Conservation (phyloP, 192 early-diverging fungal species). For the Backusella mclennaniae region DNA sequence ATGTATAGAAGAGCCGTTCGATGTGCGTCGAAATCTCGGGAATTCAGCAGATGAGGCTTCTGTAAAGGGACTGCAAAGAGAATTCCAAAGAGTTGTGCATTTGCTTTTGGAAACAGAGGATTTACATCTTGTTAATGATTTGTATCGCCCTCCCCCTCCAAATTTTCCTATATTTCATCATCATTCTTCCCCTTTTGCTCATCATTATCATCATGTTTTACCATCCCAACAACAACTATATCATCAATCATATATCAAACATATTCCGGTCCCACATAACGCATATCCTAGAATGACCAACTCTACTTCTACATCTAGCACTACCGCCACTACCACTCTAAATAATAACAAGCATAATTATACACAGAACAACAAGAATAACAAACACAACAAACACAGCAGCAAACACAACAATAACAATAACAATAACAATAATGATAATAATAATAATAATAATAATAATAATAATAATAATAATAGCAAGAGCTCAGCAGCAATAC, state of each 20-base stretch:
- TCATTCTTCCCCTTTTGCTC: background rate
- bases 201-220: background rate
- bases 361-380: background rate
- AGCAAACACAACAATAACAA: background rate
- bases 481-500: background rate
- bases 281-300: background rate
- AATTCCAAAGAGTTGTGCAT: conserved; percentile 73
- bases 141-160: conserved; percentile 3
- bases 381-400: background rate
- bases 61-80: conserved; percentile 75
- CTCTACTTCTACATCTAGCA: background rate
- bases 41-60: conserved; percentile 83
- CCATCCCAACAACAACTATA: background rate
- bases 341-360: background rate
- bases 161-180: background rate
- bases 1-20: conserved; percentile 94
- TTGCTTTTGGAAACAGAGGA: conserved; percentile 9
- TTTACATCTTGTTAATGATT: conserved; percentile 8
- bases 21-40: conserved; percentile 83
- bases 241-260: background rate
- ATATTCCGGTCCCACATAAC: background rate
- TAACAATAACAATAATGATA: background rate
- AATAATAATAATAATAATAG: background rate
- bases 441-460: too few relatives aligned
- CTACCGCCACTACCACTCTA: background rate